These are phyloP conservation scores for Boletus reticulatus DNA, from an alignment of 768 basidiomycete genomes.

Conservation along the genomic window DNA sequence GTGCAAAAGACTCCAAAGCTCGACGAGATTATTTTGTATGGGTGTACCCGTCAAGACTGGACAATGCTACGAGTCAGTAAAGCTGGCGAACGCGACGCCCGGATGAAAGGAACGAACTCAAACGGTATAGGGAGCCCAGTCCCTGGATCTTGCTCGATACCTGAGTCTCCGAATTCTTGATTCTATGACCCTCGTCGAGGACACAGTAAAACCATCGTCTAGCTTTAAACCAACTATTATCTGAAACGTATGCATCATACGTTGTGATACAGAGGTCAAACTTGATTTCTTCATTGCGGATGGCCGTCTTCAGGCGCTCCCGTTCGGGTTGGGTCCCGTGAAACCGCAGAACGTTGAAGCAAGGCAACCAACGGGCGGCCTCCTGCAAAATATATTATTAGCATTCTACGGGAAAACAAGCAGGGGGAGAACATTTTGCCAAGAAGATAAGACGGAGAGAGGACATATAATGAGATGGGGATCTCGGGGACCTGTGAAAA, in stretches of 20 bases:
- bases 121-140: constrained; percentile 53
- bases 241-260: constrained; percentile 60
- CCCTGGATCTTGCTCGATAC: constrained; percentile 53
- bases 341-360: constrained; percentile 54
- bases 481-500: constrained; percentile 37
- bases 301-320: constrained; percentile 46
- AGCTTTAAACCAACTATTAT: constrained; percentile 60
- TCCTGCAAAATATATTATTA: constrained; percentile 35
- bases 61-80: neutral
- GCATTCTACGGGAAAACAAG: neutral
- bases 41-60: constrained; percentile 73
- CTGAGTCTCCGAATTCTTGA: constrained; percentile 65
- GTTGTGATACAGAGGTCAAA: constrained; percentile 63
- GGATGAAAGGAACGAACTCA: constrained; percentile 38
- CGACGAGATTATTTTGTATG: constrained; percentile 62
- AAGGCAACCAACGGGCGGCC: constrained; percentile 52
- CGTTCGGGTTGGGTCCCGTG: constrained; percentile 58
- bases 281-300: constrained; percentile 34
- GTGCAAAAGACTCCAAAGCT: constrained; percentile 55
- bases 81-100: neutral
- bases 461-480: constrained; percentile 76
- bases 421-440: constrained; percentile 44
- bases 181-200: constrained; percentile 67
- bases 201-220: constrained; percentile 57
- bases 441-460: constrained; percentile 61